phyloP scores from a whole-genome alignment of 495 filamentous ascomycete genomes.

The Annulohypoxylon nitens region DNA sequence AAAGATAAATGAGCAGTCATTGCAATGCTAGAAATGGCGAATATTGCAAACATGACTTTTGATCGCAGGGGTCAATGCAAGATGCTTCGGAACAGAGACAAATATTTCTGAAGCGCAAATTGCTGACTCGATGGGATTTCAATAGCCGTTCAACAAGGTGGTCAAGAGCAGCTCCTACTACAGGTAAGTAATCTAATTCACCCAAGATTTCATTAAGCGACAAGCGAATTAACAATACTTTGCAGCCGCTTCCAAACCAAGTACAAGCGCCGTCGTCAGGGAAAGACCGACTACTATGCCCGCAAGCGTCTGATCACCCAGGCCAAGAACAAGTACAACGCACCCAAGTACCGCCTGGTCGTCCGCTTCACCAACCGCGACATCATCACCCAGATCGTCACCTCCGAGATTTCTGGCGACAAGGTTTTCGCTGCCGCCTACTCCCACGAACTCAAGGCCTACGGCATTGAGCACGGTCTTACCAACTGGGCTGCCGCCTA shows the following conservation, averaged over 20 bases:
- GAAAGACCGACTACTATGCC: constrained; percentile 99
- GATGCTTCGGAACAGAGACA: constrained; percentile 85
- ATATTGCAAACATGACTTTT: constrained; percentile 47
- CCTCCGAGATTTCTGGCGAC: constrained; percentile 96
- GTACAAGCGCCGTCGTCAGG: constrained; percentile 95
- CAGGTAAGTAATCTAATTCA: constrained; percentile 72
- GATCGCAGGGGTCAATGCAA: constrained; percentile 83
- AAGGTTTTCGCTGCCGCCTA: constrained; percentile 95
- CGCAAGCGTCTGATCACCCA: constrained; percentile 99
- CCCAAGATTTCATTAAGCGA: not conserved
- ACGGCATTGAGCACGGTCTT: constrained; percentile 96
- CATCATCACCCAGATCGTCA: constrained; percentile 97
- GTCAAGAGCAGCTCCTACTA: constrained; percentile 98
- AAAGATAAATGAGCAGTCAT: constrained; percentile 30
- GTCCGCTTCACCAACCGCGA: constrained; percentile 99
- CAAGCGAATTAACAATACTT: constrained; percentile 40
- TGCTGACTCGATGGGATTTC: constrained; percentile 86
- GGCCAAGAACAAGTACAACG: constrained; percentile 99
- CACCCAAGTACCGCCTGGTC: constrained; percentile 99
- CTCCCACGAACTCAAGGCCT: constrained; percentile 96
- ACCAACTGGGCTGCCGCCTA: constrained; percentile 99
- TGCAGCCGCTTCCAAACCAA: constrained; percentile 97
- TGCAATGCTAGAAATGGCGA: constrained; percentile 50
- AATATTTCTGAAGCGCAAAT: constrained; percentile 91
- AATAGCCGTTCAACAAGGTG: constrained; percentile 91